Conservation (phyloP, 2,329 filamentous ascomycete species). For the Neonectria magnoliae region DNA sequence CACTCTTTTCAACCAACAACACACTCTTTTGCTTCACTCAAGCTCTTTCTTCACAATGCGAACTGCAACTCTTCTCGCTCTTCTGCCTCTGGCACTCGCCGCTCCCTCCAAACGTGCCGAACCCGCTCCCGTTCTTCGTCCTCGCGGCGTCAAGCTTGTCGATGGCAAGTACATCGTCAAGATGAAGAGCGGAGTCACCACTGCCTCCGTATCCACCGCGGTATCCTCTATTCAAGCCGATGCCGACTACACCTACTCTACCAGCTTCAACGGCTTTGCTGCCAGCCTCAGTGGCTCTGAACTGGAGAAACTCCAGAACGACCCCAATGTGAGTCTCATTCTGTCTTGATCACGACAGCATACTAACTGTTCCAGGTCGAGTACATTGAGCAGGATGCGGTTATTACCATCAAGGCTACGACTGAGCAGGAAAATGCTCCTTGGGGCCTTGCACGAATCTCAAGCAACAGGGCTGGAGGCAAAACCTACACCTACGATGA, state of each 20-base stretch:
- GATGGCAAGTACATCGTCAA: slow-evolving; percentile 52
- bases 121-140: slow-evolving; percentile 48
- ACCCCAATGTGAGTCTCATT: slow-evolving; percentile 37
- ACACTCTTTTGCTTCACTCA: no score
- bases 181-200: slow-evolving; percentile 42
- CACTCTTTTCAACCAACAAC: no score
- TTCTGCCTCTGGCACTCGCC: slow-evolving; percentile 46
- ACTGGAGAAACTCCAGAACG: slow-evolving; percentile 38
- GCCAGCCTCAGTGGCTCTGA: slow-evolving; percentile 41
- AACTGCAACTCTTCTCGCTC: slow-evolving; percentile 46
- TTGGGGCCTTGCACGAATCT: slow-evolving; percentile 53
- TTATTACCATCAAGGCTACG: slow-evolving; percentile 42
- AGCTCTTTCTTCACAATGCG: slow-evolving; percentile 42
- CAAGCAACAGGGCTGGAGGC: slow-evolving; percentile 43
- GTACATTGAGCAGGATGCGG: slow-evolving; percentile 53
- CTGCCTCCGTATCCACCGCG: slow-evolving; percentile 37
- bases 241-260: slow-evolving; percentile 45
- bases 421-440: slow-evolving; percentile 49
- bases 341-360: neutral
- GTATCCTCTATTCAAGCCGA: slow-evolving; percentile 44
- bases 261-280: slow-evolving; percentile 42
- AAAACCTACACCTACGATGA: slow-evolving; percentile 52
- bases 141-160: slow-evolving; percentile 45
- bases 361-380: slow-evolving; percentile 41
- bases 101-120: slow-evolving; percentile 45